Base-by-base conservation (phyloP, 495 filamentous ascomycete genomes). In the Aspergillus asperescens region DNA sequence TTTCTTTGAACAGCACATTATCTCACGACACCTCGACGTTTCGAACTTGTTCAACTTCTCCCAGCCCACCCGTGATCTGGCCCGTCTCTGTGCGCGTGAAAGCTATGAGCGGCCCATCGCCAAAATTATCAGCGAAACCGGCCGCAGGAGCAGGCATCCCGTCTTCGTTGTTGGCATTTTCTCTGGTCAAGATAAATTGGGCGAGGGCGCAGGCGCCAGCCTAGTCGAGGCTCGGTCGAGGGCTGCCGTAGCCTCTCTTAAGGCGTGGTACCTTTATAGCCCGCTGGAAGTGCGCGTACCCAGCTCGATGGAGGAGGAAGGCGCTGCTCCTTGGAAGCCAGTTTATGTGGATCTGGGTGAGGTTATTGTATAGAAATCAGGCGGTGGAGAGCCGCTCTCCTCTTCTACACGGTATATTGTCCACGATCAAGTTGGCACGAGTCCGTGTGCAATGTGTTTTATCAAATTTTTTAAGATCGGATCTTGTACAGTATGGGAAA, bases 151-250 rank as follows among this genome's bases (percentile, higher is more conserved):
- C 57, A 80, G 87, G 62, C 81, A 84, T 56, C 92, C 93, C 7
- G 93, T 97, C 29, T 97, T 88, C 61, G 81, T 95, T n/a, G 89
- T 98, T 12, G 94, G 92, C 20, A 89, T 97, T 50, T 98, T 84
- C 73, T 88, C 83, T 34, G 94, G 92, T 18, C 69, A 78, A 50
- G 90, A 97, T 62, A 87, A 89, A 78, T 74, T 98, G 41, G 91
- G 93, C 47, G 92, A 97, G 70, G 94, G 82, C 25, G 73, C 81
- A 51, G 93, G 85, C 29, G 68, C 80, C 43, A 88, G 78, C 70
- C 73, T 97, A 51, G 69, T 87, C 50, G 81, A 88, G 66, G 92
- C 88, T 48, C 82, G 88, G 57, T 75, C 77, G 38, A 77, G 87
- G 62, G 93, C 93, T 12, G 80, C 89, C 34, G 87, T 92, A 40